These are phyloP conservation scores for Nicotiana tabacum DNA, from an alignment of 257 asterid species.

Conservation along the genomic window DNA sequence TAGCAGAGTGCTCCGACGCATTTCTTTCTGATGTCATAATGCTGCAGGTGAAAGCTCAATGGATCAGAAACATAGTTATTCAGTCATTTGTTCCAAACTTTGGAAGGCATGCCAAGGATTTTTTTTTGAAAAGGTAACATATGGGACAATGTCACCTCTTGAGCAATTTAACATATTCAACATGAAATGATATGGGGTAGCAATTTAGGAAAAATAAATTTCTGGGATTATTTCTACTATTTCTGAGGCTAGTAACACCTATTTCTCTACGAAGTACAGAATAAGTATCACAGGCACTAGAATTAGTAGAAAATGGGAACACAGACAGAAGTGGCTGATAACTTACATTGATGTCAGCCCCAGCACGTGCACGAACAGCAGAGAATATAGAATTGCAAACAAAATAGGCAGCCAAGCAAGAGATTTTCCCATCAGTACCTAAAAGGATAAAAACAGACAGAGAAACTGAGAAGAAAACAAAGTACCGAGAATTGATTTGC, in stretches of 20 bases:
- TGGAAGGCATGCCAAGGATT: neutral
- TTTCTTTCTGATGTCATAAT: conserved; percentile 33
- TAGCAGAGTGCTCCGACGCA: conserved; percentile 31
- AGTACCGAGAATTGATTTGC: neutral
- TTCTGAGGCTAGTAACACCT: neutral
- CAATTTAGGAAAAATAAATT: neutral
- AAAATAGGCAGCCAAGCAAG: conserved; percentile 83
- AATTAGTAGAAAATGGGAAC: neutral
- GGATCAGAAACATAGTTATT: neutral
- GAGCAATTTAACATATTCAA: neutral
- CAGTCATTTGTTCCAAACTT: neutral
- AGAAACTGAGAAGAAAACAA: conserved; percentile 4
- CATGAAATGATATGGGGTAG: neutral
- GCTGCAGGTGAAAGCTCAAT: conserved; percentile 18
- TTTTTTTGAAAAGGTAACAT: no score
- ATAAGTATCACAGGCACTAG: neutral
- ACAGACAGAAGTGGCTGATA: neutral
- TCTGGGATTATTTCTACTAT: neutral
- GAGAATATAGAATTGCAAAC: conserved; percentile 68
- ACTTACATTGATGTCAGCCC: conserved; percentile 62
- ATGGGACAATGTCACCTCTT: neutral
- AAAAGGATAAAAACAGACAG: conserved; percentile 15
- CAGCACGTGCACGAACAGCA: conserved; percentile 57
- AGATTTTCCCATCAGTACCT: conserved; percentile 81
- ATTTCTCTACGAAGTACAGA: neutral